Percentiles rank a stretch among this genome's conserved stretches.
Evolutionary conservation across 441 rosid species (phyloP).

Genomic region (Metrosideros polymorpha): DNA sequence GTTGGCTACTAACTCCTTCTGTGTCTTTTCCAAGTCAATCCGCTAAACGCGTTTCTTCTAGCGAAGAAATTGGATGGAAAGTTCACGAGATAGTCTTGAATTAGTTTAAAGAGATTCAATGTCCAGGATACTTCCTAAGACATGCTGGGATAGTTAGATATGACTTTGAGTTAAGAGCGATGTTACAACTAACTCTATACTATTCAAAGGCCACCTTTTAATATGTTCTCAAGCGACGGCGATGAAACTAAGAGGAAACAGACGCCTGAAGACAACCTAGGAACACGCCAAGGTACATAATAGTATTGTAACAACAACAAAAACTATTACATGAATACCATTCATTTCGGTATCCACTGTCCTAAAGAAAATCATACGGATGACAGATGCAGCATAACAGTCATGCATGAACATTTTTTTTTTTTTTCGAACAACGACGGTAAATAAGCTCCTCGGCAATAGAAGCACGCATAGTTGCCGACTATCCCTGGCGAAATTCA

Average conservation of each 20-base stretch:
- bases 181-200: neutral
- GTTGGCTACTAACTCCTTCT: neutral
- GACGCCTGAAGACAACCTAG: neutral
- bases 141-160: neutral
- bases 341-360: neutral
- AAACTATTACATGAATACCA: neutral
- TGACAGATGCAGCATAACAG: fast-evolving
- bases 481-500: neutral
- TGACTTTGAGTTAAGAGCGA: neutral
- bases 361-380: neutral
- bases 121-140: neutral
- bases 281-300: neutral
- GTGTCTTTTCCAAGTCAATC: neutral
- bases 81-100: neutral
- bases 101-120: neutral
- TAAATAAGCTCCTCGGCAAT: neutral
- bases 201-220: neutral
- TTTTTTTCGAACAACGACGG: neutral
- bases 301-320: neutral
- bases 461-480: neutral
- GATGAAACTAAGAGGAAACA: neutral
- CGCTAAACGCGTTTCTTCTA: neutral
- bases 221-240: neutral
- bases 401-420: neutral
- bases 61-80: neutral